Conservation (phyloP, 2,329 filamentous ascomycete species). For the Ustulina deusta region DNA sequence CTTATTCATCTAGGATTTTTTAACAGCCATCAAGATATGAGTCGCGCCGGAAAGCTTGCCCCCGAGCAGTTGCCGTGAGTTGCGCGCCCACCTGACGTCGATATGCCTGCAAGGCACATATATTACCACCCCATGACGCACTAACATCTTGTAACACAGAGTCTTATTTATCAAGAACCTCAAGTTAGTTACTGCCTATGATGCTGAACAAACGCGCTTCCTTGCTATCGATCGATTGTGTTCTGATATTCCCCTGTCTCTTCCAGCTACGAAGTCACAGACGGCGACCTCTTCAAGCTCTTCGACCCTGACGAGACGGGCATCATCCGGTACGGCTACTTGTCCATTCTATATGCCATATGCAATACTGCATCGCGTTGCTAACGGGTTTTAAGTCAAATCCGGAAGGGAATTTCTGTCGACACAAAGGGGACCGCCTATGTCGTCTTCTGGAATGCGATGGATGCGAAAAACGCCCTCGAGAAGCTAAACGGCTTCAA, state of each 20-base stretch:
- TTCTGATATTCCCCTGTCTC: constrained; percentile 33
- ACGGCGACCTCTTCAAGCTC: constrained; percentile 97
- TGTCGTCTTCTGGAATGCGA: constrained; percentile 99
- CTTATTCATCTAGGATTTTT: constrained; percentile 38
- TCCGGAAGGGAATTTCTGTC: constrained; percentile 96
- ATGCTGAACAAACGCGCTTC: background rate
- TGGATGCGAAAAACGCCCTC: constrained; percentile 98
- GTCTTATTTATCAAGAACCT: constrained; percentile 99
- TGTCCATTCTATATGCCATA: background rate
- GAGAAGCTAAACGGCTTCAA: constrained; percentile 99
- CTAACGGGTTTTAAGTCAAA: constrained; percentile 74
- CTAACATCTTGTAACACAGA: constrained; percentile 66
- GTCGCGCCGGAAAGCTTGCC: constrained; percentile 95
- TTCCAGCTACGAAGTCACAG: constrained; percentile 94
- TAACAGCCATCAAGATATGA: constrained; percentile 81
- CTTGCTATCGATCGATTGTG: background rate
- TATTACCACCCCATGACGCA: constrained; percentile 36
- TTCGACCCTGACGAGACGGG: constrained; percentile 68
- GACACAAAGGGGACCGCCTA: constrained; percentile 99
- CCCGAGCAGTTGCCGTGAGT: constrained; percentile 98
- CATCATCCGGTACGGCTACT: constrained; percentile 48
- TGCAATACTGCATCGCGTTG: constrained; percentile 10
- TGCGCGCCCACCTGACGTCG: constrained; percentile 39
- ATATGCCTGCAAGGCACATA: constrained; percentile 2
- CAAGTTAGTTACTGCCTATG: constrained; percentile 71